phyloP scores from a whole-genome alignment of 2,329 filamentous ascomycete genomes.

The Scleromitrula shiraiana region DNA sequence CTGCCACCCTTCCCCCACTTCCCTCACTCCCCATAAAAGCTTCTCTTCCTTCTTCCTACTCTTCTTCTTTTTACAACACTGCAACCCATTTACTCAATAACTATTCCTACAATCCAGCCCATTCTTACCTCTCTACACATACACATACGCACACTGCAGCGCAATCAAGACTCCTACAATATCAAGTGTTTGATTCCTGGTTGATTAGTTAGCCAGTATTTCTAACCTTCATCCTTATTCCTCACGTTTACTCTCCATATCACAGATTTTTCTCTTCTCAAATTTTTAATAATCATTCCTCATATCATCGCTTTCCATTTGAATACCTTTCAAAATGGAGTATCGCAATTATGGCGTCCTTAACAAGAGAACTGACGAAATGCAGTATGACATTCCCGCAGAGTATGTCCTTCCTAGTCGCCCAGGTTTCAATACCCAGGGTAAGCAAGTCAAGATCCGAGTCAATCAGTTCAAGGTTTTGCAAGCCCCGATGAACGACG shows the following conservation, averaged over 20 bases:
- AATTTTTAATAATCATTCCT: not conserved
- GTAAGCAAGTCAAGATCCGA: conserved; percentile 43
- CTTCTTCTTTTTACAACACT: not conserved
- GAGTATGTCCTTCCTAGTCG: conserved; percentile 33
- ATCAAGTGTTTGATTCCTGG: not conserved
- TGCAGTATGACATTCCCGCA: conserved; percentile 14
- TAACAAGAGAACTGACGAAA: conserved; percentile 9
- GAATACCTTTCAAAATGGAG: conserved; percentile 23
- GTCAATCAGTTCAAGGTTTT: conserved; percentile 72
- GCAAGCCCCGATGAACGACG: conserved; percentile 48
- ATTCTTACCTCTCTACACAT: conserved; percentile 2
- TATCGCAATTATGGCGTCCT: conserved; percentile 23
- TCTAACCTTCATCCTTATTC: conserved; percentile 7
- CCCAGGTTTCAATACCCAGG: conserved; percentile 49
- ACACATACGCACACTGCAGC: not conserved
- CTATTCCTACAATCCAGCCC: not conserved
- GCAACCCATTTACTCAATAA: not conserved
- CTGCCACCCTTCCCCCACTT: not conserved
- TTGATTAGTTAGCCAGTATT: conserved; percentile 14
- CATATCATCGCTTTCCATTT: conserved; percentile 7
- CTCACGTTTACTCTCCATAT: too few relatives aligned
- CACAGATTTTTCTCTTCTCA: too few relatives aligned
- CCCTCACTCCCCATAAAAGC: too few relatives aligned
- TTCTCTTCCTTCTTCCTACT: not conserved
- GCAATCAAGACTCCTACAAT: not conserved